These are phyloP conservation scores for Colletotrichum tropicale DNA, from an alignment of 2,329 filamentous ascomycete genomes.

Conservation along the genomic window DNA sequence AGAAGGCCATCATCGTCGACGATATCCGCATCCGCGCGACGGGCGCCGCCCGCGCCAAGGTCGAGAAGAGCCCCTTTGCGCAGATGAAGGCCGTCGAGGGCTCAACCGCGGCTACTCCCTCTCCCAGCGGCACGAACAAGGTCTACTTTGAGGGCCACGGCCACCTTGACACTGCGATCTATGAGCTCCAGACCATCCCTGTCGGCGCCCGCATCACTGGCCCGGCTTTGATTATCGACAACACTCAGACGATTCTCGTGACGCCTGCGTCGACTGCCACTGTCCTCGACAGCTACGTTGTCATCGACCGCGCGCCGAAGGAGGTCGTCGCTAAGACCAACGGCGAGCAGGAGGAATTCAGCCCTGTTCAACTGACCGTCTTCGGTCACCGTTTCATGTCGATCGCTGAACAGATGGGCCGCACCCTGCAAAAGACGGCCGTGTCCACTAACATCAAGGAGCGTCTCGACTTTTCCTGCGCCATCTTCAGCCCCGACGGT, in stretches of 20 bases:
- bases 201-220: slow-evolving; percentile 44
- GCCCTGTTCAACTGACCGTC: slow-evolving; percentile 75
- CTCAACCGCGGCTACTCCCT: slow-evolving; percentile 61
- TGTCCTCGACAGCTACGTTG: slow-evolving; percentile 38
- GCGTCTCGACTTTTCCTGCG: slow-evolving; percentile 79
- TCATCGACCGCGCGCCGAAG: slow-evolving; percentile 32
- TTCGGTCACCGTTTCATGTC: slow-evolving; percentile 84
- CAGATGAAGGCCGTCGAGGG: slow-evolving; percentile 14
- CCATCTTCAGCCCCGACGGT: slow-evolving; percentile 75
- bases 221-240: slow-evolving; percentile 74
- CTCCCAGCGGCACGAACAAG: slow-evolving; percentile 62
- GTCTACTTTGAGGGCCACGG: slow-evolving; percentile 18
- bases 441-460: slow-evolving; percentile 82
- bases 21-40: slow-evolving; percentile 23
- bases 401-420: slow-evolving; percentile 82
- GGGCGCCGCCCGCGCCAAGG: slow-evolving; percentile 12
- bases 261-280: slow-evolving; percentile 43
- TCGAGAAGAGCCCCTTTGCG: slow-evolving; percentile 18
- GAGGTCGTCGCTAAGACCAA: slow-evolving; percentile 57
- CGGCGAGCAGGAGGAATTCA: slow-evolving; percentile 64
- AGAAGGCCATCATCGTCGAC: slow-evolving; percentile 38
- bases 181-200: slow-evolving; percentile 9
- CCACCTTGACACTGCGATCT: slow-evolving; percentile 6
- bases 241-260: slow-evolving; percentile 77
- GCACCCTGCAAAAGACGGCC: slow-evolving; percentile 76